phyloP scores from a whole-genome alignment of 2,329 filamentous ascomycete genomes.

The Aspergillus luchuensis region DNA sequence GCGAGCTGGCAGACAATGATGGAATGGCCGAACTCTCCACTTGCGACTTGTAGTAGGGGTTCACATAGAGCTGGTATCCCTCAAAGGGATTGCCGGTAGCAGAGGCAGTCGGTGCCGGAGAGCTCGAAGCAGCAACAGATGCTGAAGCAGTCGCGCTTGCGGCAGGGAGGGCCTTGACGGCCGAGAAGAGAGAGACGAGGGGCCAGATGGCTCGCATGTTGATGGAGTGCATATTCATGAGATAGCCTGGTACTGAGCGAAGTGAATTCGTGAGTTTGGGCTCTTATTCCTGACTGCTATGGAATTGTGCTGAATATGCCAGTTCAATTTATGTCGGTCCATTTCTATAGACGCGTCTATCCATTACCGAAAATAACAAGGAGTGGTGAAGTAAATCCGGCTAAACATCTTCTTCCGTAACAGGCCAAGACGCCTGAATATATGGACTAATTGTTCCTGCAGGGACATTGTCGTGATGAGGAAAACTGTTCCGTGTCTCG shows the following conservation, averaged over 20 bases:
- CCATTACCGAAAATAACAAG: conserved; percentile 18
- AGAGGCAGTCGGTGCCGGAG: conserved; percentile 20
- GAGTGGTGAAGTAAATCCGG: conserved; percentile 4
- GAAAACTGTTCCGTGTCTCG: not conserved
- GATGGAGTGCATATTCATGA: conserved; percentile 13
- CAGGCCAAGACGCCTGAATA: not conserved
- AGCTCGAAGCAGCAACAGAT: conserved; percentile 19
- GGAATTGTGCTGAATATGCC: not conserved
- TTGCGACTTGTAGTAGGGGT: conserved; percentile 57
- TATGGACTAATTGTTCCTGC: not conserved
- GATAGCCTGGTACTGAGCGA: too few relatives aligned
- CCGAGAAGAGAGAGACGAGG: conserved; percentile 22
- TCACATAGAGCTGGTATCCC: conserved; percentile 54
- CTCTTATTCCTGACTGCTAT: too few relatives aligned
- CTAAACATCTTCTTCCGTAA: not conserved
- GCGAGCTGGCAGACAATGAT: conserved; percentile 56
- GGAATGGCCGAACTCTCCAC: conserved; percentile 61
- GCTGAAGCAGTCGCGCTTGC: conserved; percentile 18
- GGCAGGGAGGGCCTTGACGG: conserved; percentile 22
- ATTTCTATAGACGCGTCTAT: not conserved
- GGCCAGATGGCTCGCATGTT: conserved; percentile 25
- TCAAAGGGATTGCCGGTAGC: conserved; percentile 55
- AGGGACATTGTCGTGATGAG: not conserved
- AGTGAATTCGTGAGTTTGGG: too few relatives aligned
- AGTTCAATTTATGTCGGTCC: not conserved